Percentiles rank a stretch among this genome's conserved stretches.
Evolutionary conservation across 257 asterid species (phyloP).

Genomic region (Paraleonurus japonicus): DNA sequence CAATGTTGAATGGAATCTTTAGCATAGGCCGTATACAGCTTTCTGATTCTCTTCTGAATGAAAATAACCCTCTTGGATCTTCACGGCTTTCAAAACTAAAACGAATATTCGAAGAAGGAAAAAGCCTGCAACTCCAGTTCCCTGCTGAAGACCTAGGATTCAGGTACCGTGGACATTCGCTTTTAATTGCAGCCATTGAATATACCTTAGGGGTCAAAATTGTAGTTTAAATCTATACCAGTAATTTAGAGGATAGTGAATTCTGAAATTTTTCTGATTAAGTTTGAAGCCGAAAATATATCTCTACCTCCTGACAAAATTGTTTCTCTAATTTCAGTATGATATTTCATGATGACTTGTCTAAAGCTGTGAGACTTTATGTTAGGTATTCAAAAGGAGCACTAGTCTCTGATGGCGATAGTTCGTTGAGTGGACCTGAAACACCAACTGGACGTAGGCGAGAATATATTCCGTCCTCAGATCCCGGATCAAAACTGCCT

Average conservation of each 20-base stretch:
- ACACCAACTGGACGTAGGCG: slow-evolving; percentile 80
- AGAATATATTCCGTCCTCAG: slow-evolving; percentile 73
- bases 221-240: background rate
- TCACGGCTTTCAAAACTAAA: slow-evolving; percentile 70
- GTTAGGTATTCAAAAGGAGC: slow-evolving; percentile 83
- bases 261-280: background rate
- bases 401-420: slow-evolving; percentile 45
- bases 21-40: slow-evolving; percentile 88
- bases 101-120: slow-evolving; percentile 77
- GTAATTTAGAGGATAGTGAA: background rate
- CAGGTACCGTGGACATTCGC: slow-evolving; percentile 45
- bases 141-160: slow-evolving; percentile 98
- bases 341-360: slow-evolving; percentile 3
- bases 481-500: slow-evolving; percentile 84
- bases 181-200: background rate
- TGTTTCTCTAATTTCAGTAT: background rate
- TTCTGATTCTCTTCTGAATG: slow-evolving; percentile 67
- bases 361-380: slow-evolving; percentile 24
- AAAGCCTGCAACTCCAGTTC: slow-evolving; percentile 96
- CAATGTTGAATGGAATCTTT: slow-evolving; percentile 70
- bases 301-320: background rate
- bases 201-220: background rate
- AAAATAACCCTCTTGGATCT: slow-evolving; percentile 80
- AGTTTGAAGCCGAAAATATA: background rate
- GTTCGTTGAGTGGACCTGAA: slow-evolving; percentile 35